Evolutionary conservation across 768 basidiomycete species (phyloP), one percentile per base, ranked within the genome.

Genomic region (Boletus barrowsii): DNA sequence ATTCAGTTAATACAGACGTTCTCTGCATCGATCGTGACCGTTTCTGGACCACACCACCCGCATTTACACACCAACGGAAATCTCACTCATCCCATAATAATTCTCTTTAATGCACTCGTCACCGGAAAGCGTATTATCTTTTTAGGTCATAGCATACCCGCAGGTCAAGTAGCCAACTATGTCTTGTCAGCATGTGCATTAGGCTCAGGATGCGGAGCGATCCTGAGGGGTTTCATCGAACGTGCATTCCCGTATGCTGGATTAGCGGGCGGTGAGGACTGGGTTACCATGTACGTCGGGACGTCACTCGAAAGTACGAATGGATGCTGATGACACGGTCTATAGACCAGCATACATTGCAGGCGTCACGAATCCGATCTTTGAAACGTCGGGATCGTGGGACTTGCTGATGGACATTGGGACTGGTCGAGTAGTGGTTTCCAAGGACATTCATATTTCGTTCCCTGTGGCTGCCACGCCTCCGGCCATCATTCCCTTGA

Each of bases 81-180:
- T 17, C 79, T 82, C 57, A 99, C 97, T 0, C 95, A 94, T 64
- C 94, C 97, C 3, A 86, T 99, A 63, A 95, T 97, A 54, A 79
- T 99, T 42, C 80, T 99, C 3, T 94, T 96, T 77, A 99, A 99
- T 70, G 97, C 95, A 4, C 81, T 99, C 55, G 78, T 98, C 7
- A 97, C 96, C 0, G 88, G 90, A 49, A 97, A 98, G 63, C 87
- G 95, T n/a, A 90, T 98, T 59, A 87, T 98, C 59, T 98, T 98
- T 73, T 74, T 98, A 51, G 94, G 95, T 0, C 87, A 97, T 65
- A 88, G 82, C 64, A 82, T 88, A 59, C 91, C 94, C 35, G 95
- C 96, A 1, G 88, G 90, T 13, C 83, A 89, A 65, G 94, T 98
- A 24, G 91, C 93, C 45, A 86, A 82, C 60, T 92, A 91, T 68